These are phyloP conservation scores for Fraxinus sp. DNA, from an alignment of 305 asterid species.

Conservation along the genomic window DNA sequence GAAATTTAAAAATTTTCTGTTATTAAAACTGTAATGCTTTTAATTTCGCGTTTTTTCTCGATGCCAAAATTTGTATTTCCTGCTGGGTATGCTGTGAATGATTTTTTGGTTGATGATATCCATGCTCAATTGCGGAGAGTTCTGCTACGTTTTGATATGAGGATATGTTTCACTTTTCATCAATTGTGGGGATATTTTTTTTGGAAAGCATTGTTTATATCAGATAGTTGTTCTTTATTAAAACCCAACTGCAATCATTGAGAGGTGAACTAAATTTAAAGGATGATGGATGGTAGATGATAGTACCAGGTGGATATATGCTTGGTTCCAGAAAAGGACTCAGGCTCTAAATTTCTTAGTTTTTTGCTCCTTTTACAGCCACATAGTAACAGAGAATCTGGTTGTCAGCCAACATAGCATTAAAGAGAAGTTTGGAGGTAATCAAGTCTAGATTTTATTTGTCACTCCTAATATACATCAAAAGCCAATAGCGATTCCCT, in stretches of 20 bases:
- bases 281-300: neutral
- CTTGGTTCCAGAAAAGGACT: neutral
- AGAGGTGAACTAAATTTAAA: neutral
- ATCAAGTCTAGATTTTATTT: conserved; percentile 17
- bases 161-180: neutral
- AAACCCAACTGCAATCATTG: neutral
- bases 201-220: neutral
- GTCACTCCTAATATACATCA: conserved; percentile 12
- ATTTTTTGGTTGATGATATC: neutral
- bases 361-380: neutral
- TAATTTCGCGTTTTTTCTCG: neutral
- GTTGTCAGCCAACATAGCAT: neutral
- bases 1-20: neutral
- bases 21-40: neutral
- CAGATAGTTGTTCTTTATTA: neutral
- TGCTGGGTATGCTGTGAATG: neutral
- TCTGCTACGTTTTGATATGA: neutral
- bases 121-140: neutral
- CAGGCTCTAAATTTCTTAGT: neutral
- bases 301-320: neutral
- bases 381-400: neutral
- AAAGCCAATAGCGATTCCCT: conserved; percentile 10
- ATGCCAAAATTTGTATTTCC: neutral
- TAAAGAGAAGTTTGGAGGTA: conserved; percentile 2
- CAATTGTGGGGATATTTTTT: neutral